A percentile compares a stretch with the other conserved stretches of the same genome.
Conservation (phyloP, 768 basidiomycete genomes). For the Gymnopilus junonius region DNA sequence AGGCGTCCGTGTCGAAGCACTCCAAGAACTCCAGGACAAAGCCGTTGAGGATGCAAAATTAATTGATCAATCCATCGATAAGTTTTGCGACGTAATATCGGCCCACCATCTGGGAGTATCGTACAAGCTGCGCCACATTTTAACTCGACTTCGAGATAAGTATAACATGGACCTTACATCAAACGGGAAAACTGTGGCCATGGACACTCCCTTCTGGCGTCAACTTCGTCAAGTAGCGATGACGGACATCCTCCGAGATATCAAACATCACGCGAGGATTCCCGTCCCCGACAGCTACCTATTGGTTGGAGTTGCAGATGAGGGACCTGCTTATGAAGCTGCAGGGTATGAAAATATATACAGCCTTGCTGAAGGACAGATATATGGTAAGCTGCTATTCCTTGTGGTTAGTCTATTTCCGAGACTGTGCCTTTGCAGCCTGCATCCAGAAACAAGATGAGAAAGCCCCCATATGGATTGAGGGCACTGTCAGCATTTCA, state of each 20-base stretch:
- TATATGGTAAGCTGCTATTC: constrained; percentile 58
- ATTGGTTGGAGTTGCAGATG: constrained; percentile 84
- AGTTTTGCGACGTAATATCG: constrained; percentile 53
- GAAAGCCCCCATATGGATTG: constrained; percentile 54
- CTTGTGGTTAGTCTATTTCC: background rate
- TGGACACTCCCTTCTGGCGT: constrained; percentile 62
- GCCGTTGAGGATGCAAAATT: constrained; percentile 61
- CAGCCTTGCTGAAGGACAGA: constrained; percentile 55
- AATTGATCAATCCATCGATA: constrained; percentile 58
- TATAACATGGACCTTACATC: constrained; percentile 48
- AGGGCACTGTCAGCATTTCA: constrained; percentile 66
- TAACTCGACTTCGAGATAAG: constrained; percentile 52
- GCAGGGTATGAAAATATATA: constrained; percentile 59
- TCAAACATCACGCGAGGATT: constrained; percentile 80
- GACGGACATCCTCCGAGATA: constrained; percentile 67
- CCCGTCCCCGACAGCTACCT: constrained; percentile 68
- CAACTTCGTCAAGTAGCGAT: constrained; percentile 64
- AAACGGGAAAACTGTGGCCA: constrained; percentile 30
- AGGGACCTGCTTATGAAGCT: constrained; percentile 66
- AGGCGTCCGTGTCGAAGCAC: constrained; percentile 59
- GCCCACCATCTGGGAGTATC: constrained; percentile 46
- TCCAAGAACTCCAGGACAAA: constrained; percentile 63
- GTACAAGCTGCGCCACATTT: constrained; percentile 55
- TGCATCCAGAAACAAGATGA: constrained; percentile 62
- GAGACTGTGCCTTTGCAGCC: constrained; percentile 36